phyloP scores from a whole-genome alignment of 2,329 filamentous ascomycete genomes.

The Paracamarosporium sp. region DNA sequence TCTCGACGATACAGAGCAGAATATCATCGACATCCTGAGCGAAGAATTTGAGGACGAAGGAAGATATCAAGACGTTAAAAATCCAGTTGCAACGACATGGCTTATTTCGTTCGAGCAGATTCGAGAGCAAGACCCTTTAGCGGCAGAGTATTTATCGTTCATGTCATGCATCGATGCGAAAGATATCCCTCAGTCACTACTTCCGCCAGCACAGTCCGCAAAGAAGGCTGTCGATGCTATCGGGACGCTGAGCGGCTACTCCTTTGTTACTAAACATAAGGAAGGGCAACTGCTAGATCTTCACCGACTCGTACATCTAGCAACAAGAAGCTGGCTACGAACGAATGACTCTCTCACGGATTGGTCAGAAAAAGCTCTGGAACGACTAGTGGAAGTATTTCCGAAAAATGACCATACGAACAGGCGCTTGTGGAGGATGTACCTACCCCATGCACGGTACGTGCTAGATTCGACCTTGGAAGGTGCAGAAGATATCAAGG shows the following conservation, averaged over 20 bases:
- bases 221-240: slow-evolving; percentile 32
- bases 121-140: too few species aligned
- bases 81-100: too few species aligned
- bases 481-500: not conserved
- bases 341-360: not conserved
- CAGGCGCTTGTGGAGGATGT: slow-evolving; percentile 15
- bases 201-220: slow-evolving; percentile 22
- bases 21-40: too few species aligned
- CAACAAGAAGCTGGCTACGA: slow-evolving; percentile 20
- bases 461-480: slow-evolving; percentile 7
- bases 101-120: too few species aligned
- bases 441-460: slow-evolving; percentile 19
- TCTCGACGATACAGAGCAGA: too few species aligned
- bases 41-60: too few species aligned
- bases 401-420: slow-evolving; percentile 16
- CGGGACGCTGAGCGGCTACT: slow-evolving; percentile 40
- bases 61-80: too few species aligned
- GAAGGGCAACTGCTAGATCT: slow-evolving; percentile 4
- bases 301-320: slow-evolving; percentile 23
- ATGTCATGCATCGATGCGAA: too few species aligned
- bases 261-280: slow-evolving; percentile 26
- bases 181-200: slow-evolving; percentile 41
- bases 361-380: slow-evolving; percentile 6
- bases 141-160: too few species aligned
- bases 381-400: slow-evolving; percentile 16